Evolutionary conservation across 2,329 filamentous ascomycete species (phyloP), one percentile per base, ranked within the genome.

Genomic region (Colletotrichum somersetense): DNA sequence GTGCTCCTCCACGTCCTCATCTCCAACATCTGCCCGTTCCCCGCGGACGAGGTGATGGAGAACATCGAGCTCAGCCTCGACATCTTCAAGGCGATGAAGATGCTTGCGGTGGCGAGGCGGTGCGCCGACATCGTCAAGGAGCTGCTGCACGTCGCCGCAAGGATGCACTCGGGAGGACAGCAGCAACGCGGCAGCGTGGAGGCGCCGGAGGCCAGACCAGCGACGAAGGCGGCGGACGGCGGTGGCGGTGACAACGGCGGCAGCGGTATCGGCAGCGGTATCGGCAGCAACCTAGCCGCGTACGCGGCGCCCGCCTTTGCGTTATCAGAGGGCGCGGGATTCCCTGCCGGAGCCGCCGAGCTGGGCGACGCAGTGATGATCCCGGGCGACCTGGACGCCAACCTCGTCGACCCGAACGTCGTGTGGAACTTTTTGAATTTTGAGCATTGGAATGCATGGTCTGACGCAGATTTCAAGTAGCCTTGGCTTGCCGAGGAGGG

Each of bases 351-450:
- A 18, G 59, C 26, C 1, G 23, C 8, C 14, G 70, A 72, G 30
- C 20, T 72, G 1, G 59, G 70, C 5, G 70, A 65, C 14, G 62
- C 67, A 7, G 46, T 57, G 3, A 1, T 70, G 59, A 72, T 72
- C 11, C 70, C 70, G 10, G 70, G 59, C 3, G 70, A 72, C 2
- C 65, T 72, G 6, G 70, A 72, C 26, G 66, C 70, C 2, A 72
- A 72, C 33, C 35, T 72, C 26, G 70, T 72, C 5, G 70, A 72
- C 38, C 70, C 70, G 2, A 72, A 72, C n/a, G 70, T 72, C 2
- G 70, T 72, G 7, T 72, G 70, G 70, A 72, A 72, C 48, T 72
- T 72, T 61, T 61, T 72, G 55, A 72, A 72, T n/a, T 72, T 72
- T 40, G 70, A 72, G 59, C 66, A 72, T 42, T 72, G 70, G 66